Evolutionary conservation across 345 rosid species (phyloP), one percentile per base, ranked within the genome.

Genomic region (Aegle marmelos): DNA sequence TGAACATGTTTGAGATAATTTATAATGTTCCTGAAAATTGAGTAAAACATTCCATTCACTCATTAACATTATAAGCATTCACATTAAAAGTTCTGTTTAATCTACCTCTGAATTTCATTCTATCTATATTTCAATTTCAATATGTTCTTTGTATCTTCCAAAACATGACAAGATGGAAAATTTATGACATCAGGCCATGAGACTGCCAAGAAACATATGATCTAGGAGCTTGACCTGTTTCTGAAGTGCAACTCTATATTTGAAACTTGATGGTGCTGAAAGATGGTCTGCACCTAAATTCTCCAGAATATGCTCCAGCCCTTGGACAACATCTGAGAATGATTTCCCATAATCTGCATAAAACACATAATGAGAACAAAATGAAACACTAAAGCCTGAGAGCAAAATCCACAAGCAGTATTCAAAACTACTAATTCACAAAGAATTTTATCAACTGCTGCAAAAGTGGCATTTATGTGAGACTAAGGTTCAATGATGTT

Each of bases 301-400:
- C 87, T 92, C 97, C 69, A 91, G 83, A 34, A 90, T 82, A 87
- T 91, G 92, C 78, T 84, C 90, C 83, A 94, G 79, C 64, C 96
- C 98, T 85, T 93, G 93, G 80, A 95, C 87, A 73, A 95, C 91
- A 85, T 93, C 97, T 39, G 93, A 81, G 86, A 93, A 95, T 78
- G 94, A 92, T 84, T 85, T 86, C 76, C 97, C 97, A 77, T 93
- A 95, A 79, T 87, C 98, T 93, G 90, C 82, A 82, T 64, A 63
- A 80, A 80, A 74, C 54, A 75, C 70, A 72, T n/a, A 50, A 25
- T 34, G 72, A 21, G 28, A 60, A 76, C 30, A 68, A 30, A 73
- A 53, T 24, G 11, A 54, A 45, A 74, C 68, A 30, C 3, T 17
- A 34, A 50, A 16, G 14, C 14, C 24, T 25, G 17, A 66, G 34